Conservation (phyloP, 768 basidiomycete species). For the Rhizopogon vinicolor region DNA sequence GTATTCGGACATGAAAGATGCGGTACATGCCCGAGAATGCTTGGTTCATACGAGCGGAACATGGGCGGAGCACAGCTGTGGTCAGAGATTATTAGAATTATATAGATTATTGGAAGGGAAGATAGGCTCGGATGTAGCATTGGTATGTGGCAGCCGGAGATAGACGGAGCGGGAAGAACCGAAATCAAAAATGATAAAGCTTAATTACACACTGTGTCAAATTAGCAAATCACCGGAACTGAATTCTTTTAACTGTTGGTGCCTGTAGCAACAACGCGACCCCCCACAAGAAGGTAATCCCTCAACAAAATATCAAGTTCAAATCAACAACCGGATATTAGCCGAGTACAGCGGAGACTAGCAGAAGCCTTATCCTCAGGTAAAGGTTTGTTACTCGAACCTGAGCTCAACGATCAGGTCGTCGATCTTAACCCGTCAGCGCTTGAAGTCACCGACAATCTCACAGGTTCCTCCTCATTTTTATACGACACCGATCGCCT, state of each 20-base stretch:
- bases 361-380: constrained; percentile 12
- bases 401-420: constrained; percentile 13
- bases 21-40: constrained; percentile 9
- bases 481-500: constrained; percentile 15
- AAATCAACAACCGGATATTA: neutral
- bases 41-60: constrained; percentile 13
- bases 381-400: constrained; percentile 24
- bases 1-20: constrained; percentile 27
- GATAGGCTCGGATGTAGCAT: constrained; percentile 9
- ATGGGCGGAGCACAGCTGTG: constrained; percentile 14
- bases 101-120: constrained; percentile 7
- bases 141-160: constrained; percentile 20
- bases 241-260: constrained; percentile 9
- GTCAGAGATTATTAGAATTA: neutral
- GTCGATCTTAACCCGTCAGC: constrained; percentile 3
- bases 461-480: constrained; percentile 12
- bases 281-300: neutral
- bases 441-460: neutral
- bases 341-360: neutral
- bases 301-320: neutral
- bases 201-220: constrained; percentile 22
- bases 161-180: constrained; percentile 21
- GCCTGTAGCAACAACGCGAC: neutral
- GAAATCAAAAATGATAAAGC: constrained; percentile 29
- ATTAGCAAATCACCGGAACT: constrained; percentile 24